Evolutionary conservation across 768 basidiomycete genomes (phyloP).

Genomic region (Mycena latifolia): DNA sequence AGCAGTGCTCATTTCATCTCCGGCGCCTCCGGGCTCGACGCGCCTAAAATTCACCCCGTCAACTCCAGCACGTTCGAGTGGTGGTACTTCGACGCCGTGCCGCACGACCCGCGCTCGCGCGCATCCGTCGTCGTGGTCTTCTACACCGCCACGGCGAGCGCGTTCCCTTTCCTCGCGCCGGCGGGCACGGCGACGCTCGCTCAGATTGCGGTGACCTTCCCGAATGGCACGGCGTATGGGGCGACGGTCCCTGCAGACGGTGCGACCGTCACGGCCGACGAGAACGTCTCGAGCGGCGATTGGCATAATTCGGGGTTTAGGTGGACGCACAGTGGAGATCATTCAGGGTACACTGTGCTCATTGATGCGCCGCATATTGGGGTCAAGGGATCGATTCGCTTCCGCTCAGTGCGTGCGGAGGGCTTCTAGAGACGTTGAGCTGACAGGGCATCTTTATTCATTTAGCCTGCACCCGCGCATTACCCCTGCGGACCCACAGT

Average conservation of each 20-base stretch:
- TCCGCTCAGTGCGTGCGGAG: slow-evolving; percentile 16
- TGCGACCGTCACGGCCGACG: slow-evolving; percentile 27
- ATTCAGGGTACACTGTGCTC: slow-evolving; percentile 15
- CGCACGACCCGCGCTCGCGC: slow-evolving; percentile 22
- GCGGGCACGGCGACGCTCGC: slow-evolving; percentile 4
- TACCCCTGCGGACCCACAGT: slow-evolving; percentile 27
- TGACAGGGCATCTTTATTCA: neutral
- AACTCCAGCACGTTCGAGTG: slow-evolving; percentile 34
- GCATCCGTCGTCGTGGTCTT: slow-evolving; percentile 34
- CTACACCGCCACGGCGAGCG: slow-evolving; percentile 24
- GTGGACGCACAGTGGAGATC: slow-evolving; percentile 13
- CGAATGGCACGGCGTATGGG: slow-evolving; percentile 20
- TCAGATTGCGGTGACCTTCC: slow-evolving; percentile 15
- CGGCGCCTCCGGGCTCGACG: slow-evolving; percentile 17
- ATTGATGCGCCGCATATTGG: slow-evolving; percentile 29
- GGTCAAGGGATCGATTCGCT: slow-evolving; percentile 26
- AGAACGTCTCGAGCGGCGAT: slow-evolving; percentile 25
- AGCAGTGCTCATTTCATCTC: slow-evolving; percentile 17
- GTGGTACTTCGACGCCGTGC: slow-evolving; percentile 40
- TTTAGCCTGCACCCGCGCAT: slow-evolving; percentile 28
- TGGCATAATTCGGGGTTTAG: slow-evolving; percentile 35
- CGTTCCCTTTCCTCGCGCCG: slow-evolving; percentile 21
- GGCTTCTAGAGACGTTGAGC: neutral
- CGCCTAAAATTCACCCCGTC: slow-evolving; percentile 29
- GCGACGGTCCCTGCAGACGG: neutral